A percentile compares a stretch with the other conserved stretches of the same genome.
Conservation (phyloP, 2,329 filamentous ascomycete genomes). For the Colletotrichum sp. region DNA sequence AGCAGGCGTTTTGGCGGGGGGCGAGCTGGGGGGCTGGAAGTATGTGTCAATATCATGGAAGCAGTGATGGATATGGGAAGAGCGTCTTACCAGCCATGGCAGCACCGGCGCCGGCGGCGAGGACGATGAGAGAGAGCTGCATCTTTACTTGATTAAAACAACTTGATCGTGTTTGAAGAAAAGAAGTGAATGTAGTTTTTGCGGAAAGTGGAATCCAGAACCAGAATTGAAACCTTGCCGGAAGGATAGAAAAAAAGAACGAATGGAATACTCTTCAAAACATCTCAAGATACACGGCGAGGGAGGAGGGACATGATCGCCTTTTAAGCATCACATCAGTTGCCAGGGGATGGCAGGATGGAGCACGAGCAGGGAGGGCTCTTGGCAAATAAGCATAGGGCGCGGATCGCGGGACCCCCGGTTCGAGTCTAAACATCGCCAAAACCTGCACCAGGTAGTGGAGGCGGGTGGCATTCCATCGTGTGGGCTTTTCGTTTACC, state of each 20-base stretch:
- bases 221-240: conserved; percentile 15
- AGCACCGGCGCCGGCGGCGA: conserved; percentile 14
- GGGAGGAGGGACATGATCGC: neutral
- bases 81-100: conserved; percentile 1
- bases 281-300: neutral
- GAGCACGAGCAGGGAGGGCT: neutral
- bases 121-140: conserved; percentile 17
- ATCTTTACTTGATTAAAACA: conserved; percentile 10
- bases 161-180: neutral
- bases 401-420: neutral
- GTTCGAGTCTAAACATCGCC: conserved; percentile 8
- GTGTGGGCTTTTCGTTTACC: neutral
- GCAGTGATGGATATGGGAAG: neutral
- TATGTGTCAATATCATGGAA: neutral
- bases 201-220: neutral
- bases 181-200: neutral
- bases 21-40: conserved; percentile 1
- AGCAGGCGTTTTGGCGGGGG: conserved; percentile 51
- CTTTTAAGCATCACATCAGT: conserved; percentile 17
- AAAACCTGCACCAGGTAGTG: conserved; percentile 1
- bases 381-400: conserved; percentile 11
- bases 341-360: neutral
- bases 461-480: neutral
- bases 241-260: conserved; percentile 8
- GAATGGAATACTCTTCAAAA: neutral